Conservation (phyloP, 495 filamentous ascomycete genomes). For the Annulohypoxylon stygium region DNA sequence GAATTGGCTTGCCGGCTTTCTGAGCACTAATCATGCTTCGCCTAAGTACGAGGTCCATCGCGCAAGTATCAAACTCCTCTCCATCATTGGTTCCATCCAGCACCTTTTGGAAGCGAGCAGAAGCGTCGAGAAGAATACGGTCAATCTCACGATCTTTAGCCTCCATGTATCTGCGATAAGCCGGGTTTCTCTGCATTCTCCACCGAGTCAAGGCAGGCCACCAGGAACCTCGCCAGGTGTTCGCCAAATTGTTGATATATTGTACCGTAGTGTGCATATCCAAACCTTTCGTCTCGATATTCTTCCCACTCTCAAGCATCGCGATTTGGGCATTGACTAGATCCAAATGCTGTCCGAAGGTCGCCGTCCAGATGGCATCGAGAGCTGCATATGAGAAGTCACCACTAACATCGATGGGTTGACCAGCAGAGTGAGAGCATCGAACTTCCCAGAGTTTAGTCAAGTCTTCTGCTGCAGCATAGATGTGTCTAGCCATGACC, state of each 20-base stretch:
- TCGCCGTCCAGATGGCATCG: conserved; percentile 53
- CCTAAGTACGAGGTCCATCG: conserved; percentile 55
- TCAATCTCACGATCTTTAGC: conserved; percentile 41
- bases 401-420: conserved; percentile 43
- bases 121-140: conserved; percentile 40
- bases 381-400: conserved; percentile 54
- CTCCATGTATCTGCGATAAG: conserved; percentile 42
- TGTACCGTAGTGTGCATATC: conserved; percentile 40
- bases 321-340: conserved; percentile 38
- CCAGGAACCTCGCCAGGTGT: conserved; percentile 14
- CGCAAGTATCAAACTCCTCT: conserved; percentile 50
- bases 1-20: conserved; percentile 41
- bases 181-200: conserved; percentile 38
- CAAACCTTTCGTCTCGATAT: conserved; percentile 16
- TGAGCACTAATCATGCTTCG: conserved; percentile 48
- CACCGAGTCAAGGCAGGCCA: conserved; percentile 33
- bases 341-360: conserved; percentile 49
- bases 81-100: conserved; percentile 29
- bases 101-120: conserved; percentile 41
- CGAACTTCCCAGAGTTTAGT: conserved; percentile 51
- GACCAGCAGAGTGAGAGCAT: conserved; percentile 43
- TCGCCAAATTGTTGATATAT: conserved; percentile 44
- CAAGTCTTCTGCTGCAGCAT: conserved; percentile 45
- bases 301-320: conserved; percentile 36
- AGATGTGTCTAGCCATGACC: conserved; percentile 51